These are phyloP conservation scores for Didymella lethalis DNA, from an alignment of 2,329 filamentous ascomycete species.

Conservation along the genomic window DNA sequence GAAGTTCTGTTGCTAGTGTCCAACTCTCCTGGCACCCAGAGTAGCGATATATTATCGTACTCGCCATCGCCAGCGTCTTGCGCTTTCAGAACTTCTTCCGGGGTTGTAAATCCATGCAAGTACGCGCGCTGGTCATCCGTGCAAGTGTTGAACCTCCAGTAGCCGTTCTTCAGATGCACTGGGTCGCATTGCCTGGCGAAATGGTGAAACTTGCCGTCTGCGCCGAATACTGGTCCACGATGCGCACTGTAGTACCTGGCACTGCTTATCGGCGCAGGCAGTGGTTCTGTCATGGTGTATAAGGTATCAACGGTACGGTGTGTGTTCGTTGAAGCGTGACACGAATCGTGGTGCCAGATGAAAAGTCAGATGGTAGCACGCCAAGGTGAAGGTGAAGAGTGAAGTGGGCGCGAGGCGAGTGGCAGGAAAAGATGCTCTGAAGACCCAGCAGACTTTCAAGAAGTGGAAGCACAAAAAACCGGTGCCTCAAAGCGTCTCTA, in stretches of 20 bases:
- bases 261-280: neutral
- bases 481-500: neutral
- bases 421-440: neutral
- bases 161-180: constrained; percentile 17
- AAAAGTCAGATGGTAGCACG: neutral
- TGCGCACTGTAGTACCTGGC: constrained; percentile 23
- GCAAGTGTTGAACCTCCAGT: constrained; percentile 28
- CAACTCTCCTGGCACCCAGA: constrained; percentile 27
- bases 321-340: neutral
- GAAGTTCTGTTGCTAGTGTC: constrained; percentile 7
- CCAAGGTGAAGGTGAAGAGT: neutral
- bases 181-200: constrained; percentile 12
- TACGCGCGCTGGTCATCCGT: constrained; percentile 28
- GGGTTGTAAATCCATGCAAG: constrained; percentile 20
- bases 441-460: neutral
- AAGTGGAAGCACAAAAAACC: neutral
- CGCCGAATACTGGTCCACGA: neutral
- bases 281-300: neutral
- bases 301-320: too few species aligned
- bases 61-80: constrained; percentile 20
- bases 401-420: neutral
- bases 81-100: constrained; percentile 27
- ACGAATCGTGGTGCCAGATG: neutral
- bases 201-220: constrained; percentile 22
- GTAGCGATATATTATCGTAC: constrained; percentile 24